phyloP scores from a whole-genome alignment of 2,329 filamentous ascomycete species.

The Ceratocystis albifundus region DNA sequence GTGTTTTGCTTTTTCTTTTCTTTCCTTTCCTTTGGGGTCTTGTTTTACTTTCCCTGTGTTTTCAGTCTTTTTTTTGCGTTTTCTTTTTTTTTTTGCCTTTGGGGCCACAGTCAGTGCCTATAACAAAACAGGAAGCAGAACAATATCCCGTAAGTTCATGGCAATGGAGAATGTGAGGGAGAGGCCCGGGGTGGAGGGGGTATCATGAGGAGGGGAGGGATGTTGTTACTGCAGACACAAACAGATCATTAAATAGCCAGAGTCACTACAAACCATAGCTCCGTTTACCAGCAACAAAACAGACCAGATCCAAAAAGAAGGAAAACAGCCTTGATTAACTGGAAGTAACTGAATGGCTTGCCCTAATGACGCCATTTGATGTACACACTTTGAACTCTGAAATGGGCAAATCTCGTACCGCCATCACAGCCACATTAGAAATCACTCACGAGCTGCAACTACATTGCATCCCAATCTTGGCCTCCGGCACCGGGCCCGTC shows the following conservation, averaged over 20 bases:
- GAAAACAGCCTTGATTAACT: background rate
- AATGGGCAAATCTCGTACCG: too few relatives aligned
- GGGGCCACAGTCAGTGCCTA: constrained; percentile 4
- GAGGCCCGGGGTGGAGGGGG: background rate
- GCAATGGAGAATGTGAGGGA: background rate
- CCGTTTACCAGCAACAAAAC: constrained; percentile 5
- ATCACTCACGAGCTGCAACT: constrained; percentile 77
- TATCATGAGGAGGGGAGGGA: background rate
- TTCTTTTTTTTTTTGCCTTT: constrained; percentile 10
- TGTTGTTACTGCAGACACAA: constrained; percentile 17
- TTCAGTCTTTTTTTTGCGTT: constrained; percentile 9
- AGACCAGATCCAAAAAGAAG: background rate
- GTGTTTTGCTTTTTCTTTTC: constrained; percentile 13
- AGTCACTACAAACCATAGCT: constrained; percentile 10
- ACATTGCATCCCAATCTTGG: constrained; percentile 75
- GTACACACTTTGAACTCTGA: background rate
- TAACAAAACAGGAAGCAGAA: constrained; percentile 9
- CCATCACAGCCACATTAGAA: background rate
- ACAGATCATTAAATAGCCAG: constrained; percentile 16
- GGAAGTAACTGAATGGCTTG: background rate
- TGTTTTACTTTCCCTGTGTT: background rate
- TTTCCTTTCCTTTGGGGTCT: constrained; percentile 5
- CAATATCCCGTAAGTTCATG: background rate
- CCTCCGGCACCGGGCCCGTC: constrained; percentile 71
- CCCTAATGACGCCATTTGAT: background rate